Evolutionary conservation across 345 rosid genomes (phyloP).

Genomic region (Dipteronia dyeriana): DNA sequence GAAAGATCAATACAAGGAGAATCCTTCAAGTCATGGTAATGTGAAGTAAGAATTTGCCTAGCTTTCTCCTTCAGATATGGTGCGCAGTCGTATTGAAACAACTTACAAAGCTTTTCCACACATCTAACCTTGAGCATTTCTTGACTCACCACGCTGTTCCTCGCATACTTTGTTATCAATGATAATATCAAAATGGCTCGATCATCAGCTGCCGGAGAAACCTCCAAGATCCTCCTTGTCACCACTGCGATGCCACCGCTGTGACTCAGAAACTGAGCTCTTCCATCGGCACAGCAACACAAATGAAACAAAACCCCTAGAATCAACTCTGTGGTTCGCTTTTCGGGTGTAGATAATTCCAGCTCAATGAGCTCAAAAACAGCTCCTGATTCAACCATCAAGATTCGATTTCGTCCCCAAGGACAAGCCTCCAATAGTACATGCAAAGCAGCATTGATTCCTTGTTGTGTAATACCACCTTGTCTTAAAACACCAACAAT

Average conservation of each 20-base stretch:
- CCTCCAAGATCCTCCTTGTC: slow-evolving; percentile 49
- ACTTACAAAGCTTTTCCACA: slow-evolving; percentile 55
- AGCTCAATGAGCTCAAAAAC: slow-evolving; percentile 66
- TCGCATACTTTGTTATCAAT: slow-evolving; percentile 46
- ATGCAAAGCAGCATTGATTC: slow-evolving; percentile 48
- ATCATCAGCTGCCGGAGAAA: slow-evolving; percentile 52
- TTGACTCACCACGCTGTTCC: slow-evolving; percentile 40
- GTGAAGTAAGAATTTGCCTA: slow-evolving; percentile 48
- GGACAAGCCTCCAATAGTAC: slow-evolving; percentile 51
- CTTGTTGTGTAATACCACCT: slow-evolving; percentile 39
- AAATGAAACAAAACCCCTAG: slow-evolving; percentile 53
- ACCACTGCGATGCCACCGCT: slow-evolving; percentile 58
- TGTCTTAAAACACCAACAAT: slow-evolving; percentile 44
- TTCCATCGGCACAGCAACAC: slow-evolving; percentile 73
- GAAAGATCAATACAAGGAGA: slow-evolving; percentile 50
- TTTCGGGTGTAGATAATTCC: slow-evolving; percentile 44
- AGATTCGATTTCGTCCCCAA: slow-evolving; percentile 52
- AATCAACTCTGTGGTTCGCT: slow-evolving; percentile 55
- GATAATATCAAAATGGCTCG: slow-evolving; percentile 58
- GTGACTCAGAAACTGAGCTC: slow-evolving; percentile 60
- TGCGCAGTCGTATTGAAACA: slow-evolving; percentile 47
- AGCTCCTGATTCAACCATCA: slow-evolving; percentile 58
- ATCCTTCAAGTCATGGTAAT: slow-evolving; percentile 58
- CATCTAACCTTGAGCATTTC: slow-evolving; percentile 67
- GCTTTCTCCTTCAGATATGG: slow-evolving; percentile 53